Conservation (phyloP, 768 basidiomycete genomes). For the Mycena polygramma region DNA sequence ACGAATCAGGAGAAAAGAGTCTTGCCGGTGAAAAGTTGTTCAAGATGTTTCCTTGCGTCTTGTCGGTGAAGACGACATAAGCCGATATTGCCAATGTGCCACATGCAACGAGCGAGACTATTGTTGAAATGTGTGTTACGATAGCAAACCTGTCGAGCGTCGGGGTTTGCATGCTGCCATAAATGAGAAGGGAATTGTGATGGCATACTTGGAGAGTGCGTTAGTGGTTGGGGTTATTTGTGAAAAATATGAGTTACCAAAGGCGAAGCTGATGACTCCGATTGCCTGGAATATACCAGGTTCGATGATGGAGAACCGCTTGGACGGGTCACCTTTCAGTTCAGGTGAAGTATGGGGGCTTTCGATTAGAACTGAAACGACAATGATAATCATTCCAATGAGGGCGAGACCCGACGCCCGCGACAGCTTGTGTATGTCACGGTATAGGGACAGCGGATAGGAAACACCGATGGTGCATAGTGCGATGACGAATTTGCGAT, state of each 20-base stretch:
- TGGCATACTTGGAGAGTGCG: constrained; percentile 78
- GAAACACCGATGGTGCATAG: constrained; percentile 91
- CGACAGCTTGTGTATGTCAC: constrained; percentile 97
- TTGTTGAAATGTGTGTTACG: constrained; percentile 94
- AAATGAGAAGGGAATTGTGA: constrained; percentile 97
- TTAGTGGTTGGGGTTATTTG: not conserved
- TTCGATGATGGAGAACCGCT: constrained; percentile 81
- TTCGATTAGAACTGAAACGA: constrained; percentile 85
- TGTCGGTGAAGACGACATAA: constrained; percentile 91
- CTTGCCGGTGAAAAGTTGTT: constrained; percentile 90
- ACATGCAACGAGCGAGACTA: constrained; percentile 88
- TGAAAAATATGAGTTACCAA: constrained; percentile 54
- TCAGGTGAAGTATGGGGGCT: constrained; percentile 81
- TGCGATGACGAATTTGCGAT: constrained; percentile 90
- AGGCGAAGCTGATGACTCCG: constrained; percentile 97
- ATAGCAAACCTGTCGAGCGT: constrained; percentile 93
- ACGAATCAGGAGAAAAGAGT: constrained; percentile 35
- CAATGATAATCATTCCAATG: constrained; percentile 95
- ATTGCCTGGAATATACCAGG: constrained; percentile 94
- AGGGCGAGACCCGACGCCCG: constrained; percentile 93
- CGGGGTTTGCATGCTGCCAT: constrained; percentile 92
- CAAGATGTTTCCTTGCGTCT: constrained; percentile 94
- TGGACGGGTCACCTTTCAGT: constrained; percentile 81
- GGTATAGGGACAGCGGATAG: constrained; percentile 94
- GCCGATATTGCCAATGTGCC: constrained; percentile 87